Base-by-base conservation (phyloP, 1,284 basidiomycete genomes). In the Takashimella tepidaria region DNA sequence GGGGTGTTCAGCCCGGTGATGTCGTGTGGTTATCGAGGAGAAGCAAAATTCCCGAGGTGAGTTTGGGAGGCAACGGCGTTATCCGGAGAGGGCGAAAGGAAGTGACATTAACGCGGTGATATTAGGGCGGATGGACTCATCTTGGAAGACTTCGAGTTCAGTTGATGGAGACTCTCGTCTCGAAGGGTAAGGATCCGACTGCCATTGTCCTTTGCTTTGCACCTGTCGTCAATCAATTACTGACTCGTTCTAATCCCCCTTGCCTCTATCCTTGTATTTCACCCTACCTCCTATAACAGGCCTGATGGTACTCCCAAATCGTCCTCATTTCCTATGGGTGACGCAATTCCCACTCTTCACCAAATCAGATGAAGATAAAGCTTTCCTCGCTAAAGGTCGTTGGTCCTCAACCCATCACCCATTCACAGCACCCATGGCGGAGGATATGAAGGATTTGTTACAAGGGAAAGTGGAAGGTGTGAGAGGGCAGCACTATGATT, bases 311-410 rank as follows among this genome's bases (percentile, higher is more conserved):
- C 79, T 85, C 5, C 77, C 84, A 2, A 57, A 77, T 23, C 72
- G 76, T 20, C 89, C 89, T n/a, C 84, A 88, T 69, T 92, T 97
- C 74, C 79, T 92, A 16, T 97, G 92, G 92, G 82, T 97, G 55
- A 96, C 91, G 3, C 91, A 96, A 73, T 97, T 97, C 72, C 93
- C 93, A 16, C 80, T 97, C 26, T 96, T 96, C 77, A 95, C 92
- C 4, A 83, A 81, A 41, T 84, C 86, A 23, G 92, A 96, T 71
- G 80, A 81, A 49, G 92, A 96, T 78, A 96, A 96, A 78, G 84
- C 87, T 31, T 83, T 86, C 68, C 77, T 92, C 46, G 85, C 90
- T 3, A 81, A 83, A 51, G 92, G 90, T 13, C 81, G 92, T 61
- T 95, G 89, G 88, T 87, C 88, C 59, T 87, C 88, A 60, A 85